phyloP scores from a whole-genome alignment of 106 monocot species.

The Apostasia ramifera region DNA sequence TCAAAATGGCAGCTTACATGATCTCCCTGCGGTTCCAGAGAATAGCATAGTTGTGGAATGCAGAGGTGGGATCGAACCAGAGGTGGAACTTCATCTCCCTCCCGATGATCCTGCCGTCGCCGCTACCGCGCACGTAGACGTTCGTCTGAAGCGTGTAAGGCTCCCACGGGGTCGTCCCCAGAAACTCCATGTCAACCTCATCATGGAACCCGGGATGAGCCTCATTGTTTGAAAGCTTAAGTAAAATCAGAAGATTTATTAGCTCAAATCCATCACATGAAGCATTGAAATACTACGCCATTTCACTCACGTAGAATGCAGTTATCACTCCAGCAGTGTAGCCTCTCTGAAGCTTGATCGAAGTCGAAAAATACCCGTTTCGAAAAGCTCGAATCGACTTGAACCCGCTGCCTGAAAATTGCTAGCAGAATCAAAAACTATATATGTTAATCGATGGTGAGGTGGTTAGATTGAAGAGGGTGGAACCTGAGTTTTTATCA shows the following conservation, averaged over 20 bases:
- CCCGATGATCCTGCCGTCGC: constrained; percentile 45
- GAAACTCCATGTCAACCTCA: constrained; percentile 51
- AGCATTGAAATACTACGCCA: not conserved
- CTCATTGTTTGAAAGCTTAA: constrained; percentile 45
- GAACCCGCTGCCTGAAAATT: constrained; percentile 40
- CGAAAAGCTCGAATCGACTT: constrained; percentile 49
- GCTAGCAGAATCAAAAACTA: constrained; percentile 10
- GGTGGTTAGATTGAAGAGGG: not conserved
- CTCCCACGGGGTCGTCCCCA: constrained; percentile 51
- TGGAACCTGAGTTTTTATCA: constrained; percentile 47
- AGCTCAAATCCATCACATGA: not conserved
- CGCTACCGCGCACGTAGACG: constrained; percentile 46
- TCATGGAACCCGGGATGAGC: constrained; percentile 49
- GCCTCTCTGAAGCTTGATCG: constrained; percentile 59
- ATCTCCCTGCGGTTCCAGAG: constrained; percentile 48
- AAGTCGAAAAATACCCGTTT: constrained; percentile 57
- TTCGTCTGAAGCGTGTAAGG: constrained; percentile 49
- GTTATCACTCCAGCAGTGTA: constrained; percentile 81
- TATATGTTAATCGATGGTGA: constrained; percentile 5
- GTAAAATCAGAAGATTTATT: not conserved
- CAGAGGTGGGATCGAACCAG: constrained; percentile 55
- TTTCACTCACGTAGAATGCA: constrained; percentile 35
- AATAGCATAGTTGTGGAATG: constrained; percentile 46
- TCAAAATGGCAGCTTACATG: constrained; percentile 23
- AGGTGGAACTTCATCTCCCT: constrained; percentile 60